Percentiles rank a stretch among this genome's conserved stretches.
These are phyloP conservation scores for Platismatia glauca DNA, from an alignment of 495 filamentous ascomycete species.

Conservation along the genomic window DNA sequence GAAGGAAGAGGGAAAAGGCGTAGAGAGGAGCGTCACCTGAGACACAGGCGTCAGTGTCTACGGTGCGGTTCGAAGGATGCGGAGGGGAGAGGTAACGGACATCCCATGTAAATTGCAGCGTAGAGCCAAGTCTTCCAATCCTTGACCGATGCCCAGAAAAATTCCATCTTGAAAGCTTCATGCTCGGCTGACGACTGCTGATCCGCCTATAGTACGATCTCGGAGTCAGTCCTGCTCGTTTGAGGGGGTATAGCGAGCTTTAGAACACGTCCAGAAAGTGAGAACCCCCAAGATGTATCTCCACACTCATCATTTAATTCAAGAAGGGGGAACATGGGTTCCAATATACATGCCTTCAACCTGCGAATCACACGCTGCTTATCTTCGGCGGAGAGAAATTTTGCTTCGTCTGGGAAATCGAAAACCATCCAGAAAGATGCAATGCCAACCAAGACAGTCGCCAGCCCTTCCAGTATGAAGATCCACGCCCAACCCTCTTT, in stretches of 20 bases:
- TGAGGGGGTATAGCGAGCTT: too few species aligned
- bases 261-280: too few species aligned
- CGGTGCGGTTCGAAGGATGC: conserved; percentile 63
- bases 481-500: conserved; percentile 77
- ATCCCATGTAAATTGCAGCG: conserved; percentile 72
- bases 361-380: conserved; percentile 64
- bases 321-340: too few species aligned
- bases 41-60: neutral
- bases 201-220: conserved; percentile 41
- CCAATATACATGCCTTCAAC: too few species aligned
- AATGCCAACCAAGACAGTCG: conserved; percentile 65
- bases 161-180: conserved; percentile 67
- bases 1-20: conserved; percentile 84
- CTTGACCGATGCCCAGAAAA: conserved; percentile 64
- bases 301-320: too few species aligned
- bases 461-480: conserved; percentile 68
- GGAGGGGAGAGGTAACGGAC: conserved; percentile 68
- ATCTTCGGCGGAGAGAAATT: conserved; percentile 65
- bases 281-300: too few species aligned
- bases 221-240: too few species aligned
- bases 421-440: conserved; percentile 77
- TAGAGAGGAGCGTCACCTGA: conserved; percentile 57
- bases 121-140: conserved; percentile 86
- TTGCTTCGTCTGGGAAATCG: conserved; percentile 80
- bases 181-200: conserved; percentile 70